Conservation (phyloP, 768 basidiomycete genomes). For the Lactarius hengduanensis region DNA sequence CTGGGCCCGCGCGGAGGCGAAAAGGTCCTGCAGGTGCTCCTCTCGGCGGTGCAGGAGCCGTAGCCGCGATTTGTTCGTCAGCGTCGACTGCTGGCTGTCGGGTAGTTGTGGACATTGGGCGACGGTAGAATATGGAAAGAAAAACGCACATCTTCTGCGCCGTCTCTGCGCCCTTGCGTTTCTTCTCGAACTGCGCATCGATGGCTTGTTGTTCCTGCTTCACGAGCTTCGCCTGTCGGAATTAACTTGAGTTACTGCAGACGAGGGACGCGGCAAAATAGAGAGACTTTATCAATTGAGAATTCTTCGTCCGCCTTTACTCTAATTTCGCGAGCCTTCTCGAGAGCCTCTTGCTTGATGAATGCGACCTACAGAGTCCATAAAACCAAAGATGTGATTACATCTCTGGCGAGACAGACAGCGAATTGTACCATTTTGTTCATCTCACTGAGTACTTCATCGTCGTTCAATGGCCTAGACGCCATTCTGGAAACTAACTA, state of each 20-base stretch:
- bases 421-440: conserved; percentile 84
- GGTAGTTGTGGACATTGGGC: neutral
- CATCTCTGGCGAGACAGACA: conserved; percentile 29
- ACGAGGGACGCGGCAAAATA: neutral
- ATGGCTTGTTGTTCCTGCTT: conserved; percentile 95
- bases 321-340: conserved; percentile 95
- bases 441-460: conserved; percentile 95
- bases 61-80: conserved; percentile 95
- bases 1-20: conserved; percentile 64
- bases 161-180: conserved; percentile 88
- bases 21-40: conserved; percentile 88
- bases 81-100: conserved; percentile 84
- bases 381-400: conserved; percentile 9
- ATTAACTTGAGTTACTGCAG: conserved; percentile 1
- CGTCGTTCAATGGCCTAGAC: conserved; percentile 82
- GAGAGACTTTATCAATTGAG: conserved; percentile 88
- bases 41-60: conserved; percentile 87
- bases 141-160: conserved; percentile 89
- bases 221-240: conserved; percentile 85
- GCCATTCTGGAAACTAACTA: conserved; percentile 47
- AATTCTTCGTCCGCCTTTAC: conserved; percentile 99
- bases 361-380: conserved; percentile 65
- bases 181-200: conserved; percentile 94
- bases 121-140: neutral
- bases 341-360: conserved; percentile 97